These are phyloP conservation scores for Trichomonascus vanleenenianus DNA, from an alignment of 805 yeast genomes.

Conservation along the genomic window DNA sequence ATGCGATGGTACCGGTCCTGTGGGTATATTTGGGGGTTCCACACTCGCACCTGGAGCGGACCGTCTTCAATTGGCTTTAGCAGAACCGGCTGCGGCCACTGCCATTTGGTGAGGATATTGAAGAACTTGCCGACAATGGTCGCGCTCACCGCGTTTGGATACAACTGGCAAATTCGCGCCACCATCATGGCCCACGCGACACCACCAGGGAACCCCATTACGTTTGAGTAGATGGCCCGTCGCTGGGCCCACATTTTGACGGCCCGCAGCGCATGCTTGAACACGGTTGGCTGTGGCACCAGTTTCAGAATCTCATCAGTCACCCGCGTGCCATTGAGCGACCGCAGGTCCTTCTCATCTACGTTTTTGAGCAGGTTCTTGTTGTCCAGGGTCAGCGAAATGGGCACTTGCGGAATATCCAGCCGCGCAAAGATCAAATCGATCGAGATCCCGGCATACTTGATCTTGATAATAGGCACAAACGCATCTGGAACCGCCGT, in stretches of 20 bases:
- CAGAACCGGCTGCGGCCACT: conserved; percentile 97
- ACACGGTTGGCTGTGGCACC: conserved; percentile 89
- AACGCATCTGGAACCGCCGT: conserved; percentile 94
- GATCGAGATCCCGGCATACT: conserved; percentile 84
- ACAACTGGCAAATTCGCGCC: conserved; percentile 94
- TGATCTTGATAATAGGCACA: conserved; percentile 92
- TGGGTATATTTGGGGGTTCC: conserved; percentile 91
- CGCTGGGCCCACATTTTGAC: conserved; percentile 96
- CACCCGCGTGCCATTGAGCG: conserved; percentile 93
- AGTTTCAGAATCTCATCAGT: conserved; percentile 86
- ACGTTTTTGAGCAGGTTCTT: conserved; percentile 78
- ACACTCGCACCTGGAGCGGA: conserved; percentile 88
- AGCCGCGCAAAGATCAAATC: conserved; percentile 83
- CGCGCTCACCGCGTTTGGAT: conserved; percentile 93
- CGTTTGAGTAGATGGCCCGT: conserved; percentile 88
- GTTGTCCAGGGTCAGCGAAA: conserved; percentile 65
- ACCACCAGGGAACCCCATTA: conserved; percentile 98
- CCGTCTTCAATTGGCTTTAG: conserved; percentile 94
- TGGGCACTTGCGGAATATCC: conserved; percentile 78
- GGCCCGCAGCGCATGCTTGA: conserved; percentile 86
- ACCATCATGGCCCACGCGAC: conserved; percentile 99
- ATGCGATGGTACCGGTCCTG: conserved; percentile 84
- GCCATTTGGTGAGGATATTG: conserved; percentile 80
- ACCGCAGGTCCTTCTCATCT: conserved; percentile 85
- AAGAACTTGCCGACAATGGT: conserved; percentile 87